Evolutionary conservation across 495 filamentous ascomycete species (phyloP), one percentile per base, ranked within the genome.

Genomic region (Tuber microsphaerosporum): DNA sequence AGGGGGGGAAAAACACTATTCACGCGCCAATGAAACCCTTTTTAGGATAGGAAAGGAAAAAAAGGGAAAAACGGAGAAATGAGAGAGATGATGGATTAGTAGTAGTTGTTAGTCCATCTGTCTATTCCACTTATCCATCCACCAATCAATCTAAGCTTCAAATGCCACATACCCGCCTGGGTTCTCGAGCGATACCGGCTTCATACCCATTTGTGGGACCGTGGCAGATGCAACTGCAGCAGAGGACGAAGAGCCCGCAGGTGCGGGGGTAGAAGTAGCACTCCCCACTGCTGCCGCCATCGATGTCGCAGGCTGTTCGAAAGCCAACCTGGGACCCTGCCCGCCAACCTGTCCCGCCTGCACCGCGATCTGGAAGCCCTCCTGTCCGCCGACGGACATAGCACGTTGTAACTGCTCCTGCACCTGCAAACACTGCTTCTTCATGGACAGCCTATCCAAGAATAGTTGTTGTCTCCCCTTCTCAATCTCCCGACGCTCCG

Each of bases 401-500:
- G 90, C 89, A 69, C 88, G 84, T 79, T 88, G 88, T 73, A 97
- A 85, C n/a, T 87, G 88, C 70, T 93, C 93, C 84, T 97, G 91
- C 0, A 92, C 90, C 77, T 94, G 90, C 77, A 89, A 87, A 20
- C 97, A 92, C 74, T 93, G 87, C 85, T 92, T 91, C 88, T 95
- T 93, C 85, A 97, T 96, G 3, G 91, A 87, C 71, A 98, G 86
- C 17, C 96, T 88, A 84, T 99, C 95, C 12, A 97, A 85, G 87
- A 97, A 97, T 39, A 99, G 87, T 84, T 97, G 92, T 83, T 97
- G 93, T 19, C 95, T 89, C 5, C 91, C 92, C 71, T 93, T 88
- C 84, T 98, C 95, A 3, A 99, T 87, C 83, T 99, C 96, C 56
- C 94, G 89, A 71, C 94, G 90, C 85, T 99, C 96, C 4, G 94